Evolutionary conservation across 2,329 filamentous ascomycete species (phyloP).

Genomic region (Apiospora phragmitis): DNA sequence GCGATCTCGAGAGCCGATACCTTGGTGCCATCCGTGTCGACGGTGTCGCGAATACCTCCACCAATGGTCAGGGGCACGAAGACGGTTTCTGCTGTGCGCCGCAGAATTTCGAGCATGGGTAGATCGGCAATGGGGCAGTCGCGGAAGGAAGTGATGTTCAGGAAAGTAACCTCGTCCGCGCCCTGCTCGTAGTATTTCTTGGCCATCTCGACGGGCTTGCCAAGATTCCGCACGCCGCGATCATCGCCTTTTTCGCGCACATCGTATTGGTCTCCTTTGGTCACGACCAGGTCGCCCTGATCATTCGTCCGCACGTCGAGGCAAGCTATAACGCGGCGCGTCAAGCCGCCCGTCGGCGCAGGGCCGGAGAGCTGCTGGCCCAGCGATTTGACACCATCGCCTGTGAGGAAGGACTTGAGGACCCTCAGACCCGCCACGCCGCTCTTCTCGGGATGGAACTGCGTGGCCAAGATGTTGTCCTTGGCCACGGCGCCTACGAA

Average conservation of each 20-base stretch:
- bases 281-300: constrained; percentile 91
- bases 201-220: constrained; percentile 95
- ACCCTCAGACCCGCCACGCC: constrained; percentile 85
- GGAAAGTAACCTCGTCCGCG: constrained; percentile 93
- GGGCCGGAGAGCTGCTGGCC: constrained; percentile 31
- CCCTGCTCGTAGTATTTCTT: constrained; percentile 93
- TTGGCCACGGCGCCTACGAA: constrained; percentile 90
- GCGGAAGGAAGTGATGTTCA: constrained; percentile 98
- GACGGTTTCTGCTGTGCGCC: constrained; percentile 82
- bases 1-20: constrained; percentile 92
- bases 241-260: constrained; percentile 80
- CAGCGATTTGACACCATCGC: constrained; percentile 58
- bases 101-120: constrained; percentile 93
- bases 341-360: constrained; percentile 66
- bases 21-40: constrained; percentile 82
- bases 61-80: constrained; percentile 96
- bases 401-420: constrained; percentile 82
- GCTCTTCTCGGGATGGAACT: constrained; percentile 98
- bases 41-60: constrained; percentile 90
- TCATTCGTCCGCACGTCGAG: constrained; percentile 96
- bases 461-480: constrained; percentile 84
- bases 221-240: constrained; percentile 81
- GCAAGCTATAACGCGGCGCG: constrained; percentile 92
- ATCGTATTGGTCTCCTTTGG: constrained; percentile 98
- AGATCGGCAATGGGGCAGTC: constrained; percentile 90